Evolutionary conservation across 164 flowering plant species (phyloP).

Genomic region (Vitis riparia): DNA sequence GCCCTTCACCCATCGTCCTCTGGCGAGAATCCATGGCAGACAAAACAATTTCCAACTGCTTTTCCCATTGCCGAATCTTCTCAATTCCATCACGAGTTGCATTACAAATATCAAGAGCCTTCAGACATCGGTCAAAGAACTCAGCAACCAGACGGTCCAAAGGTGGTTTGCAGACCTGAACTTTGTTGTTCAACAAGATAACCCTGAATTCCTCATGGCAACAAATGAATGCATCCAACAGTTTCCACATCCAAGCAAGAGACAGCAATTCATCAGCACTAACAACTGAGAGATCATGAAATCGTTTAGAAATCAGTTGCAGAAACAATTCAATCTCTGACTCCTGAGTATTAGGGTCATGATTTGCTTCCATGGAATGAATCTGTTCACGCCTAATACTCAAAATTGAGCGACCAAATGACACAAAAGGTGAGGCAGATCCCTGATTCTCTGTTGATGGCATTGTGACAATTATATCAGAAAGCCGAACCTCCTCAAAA

Average conservation of each 20-base stretch:
- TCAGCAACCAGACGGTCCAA: conserved; percentile 39
- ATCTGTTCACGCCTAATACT: conserved; percentile 36
- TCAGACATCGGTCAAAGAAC: conserved; percentile 46
- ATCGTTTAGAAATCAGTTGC: conserved; percentile 24
- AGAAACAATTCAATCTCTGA: conserved; percentile 35
- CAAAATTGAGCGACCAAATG: conserved; percentile 37
- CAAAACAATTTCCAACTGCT: conserved; percentile 46
- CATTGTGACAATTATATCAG: conserved; percentile 24
- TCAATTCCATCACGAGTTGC: conserved; percentile 60
- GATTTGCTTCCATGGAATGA: conserved; percentile 34
- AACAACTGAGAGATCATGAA: conserved; percentile 27
- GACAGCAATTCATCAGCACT: conserved; percentile 47
- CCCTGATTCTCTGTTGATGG: conserved; percentile 34
- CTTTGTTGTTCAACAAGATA: conserved; percentile 28
- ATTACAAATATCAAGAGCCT: conserved; percentile 70
- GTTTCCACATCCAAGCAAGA: conserved; percentile 46
- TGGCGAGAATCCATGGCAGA: conserved; percentile 32
- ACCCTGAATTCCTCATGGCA: conserved; percentile 50
- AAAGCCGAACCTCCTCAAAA: conserved; percentile 1
- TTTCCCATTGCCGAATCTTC: conserved; percentile 41
- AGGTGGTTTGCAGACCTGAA: conserved; percentile 28
- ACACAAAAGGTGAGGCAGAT: conserved; percentile 24
- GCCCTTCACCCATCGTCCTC: conserved; percentile 43
- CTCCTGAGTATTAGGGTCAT: conserved; percentile 19
- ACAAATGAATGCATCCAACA: conserved; percentile 33